Base-by-base conservation (phyloP, 2,329 filamentous ascomycete genomes). In the Hypoxylon sp. region DNA sequence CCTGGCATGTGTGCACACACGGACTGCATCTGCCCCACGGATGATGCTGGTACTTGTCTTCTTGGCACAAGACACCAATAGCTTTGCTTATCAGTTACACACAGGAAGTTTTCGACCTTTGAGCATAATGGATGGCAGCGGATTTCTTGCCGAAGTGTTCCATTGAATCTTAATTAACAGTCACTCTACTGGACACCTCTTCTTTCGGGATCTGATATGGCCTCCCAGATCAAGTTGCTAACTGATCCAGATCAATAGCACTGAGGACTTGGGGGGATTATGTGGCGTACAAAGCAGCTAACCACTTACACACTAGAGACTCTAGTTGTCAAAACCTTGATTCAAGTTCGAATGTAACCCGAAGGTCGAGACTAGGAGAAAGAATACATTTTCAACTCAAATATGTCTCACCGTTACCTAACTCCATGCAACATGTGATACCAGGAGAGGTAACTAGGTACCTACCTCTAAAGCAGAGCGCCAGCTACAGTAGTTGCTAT, bases 21-120 rank as follows among this genome's bases (percentile, higher is more conserved):
- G 60, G 52, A 59, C 65, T 60, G 65, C 60, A 66, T 65, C 45
- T 68, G 67, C 69, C 67, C 69, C 69, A 72, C 69, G 69, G 69
- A 68, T 67, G 51, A 72, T 72, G 69, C 67, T 68, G 55, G 69
- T 52, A 52, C 50, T 43, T 36, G 59, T 61, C 19, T 55, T 46
- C 67, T 70, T 72, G 67, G 69, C 69, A 64, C 49, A 60, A 62
- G 53, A 64, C 58, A 67, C 51, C 59, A 60, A 65, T 46, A 65
- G 51, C 52, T 58, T 58, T 67, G 59, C 67, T 70, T 68, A 69
- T 65, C 61, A 68, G 57, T 52, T 59, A 50, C 49, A 52, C 56
- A 36, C 34, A 58, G 13, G 30, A 63, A 64, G 46, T 51, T 67
- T 67, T 60, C 55, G 43, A 56, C 43, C 59, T 57, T 66, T 57